These are phyloP conservation scores for Jacaranda copaia DNA, from an alignment of 257 asterid genomes.

Conservation along the genomic window DNA sequence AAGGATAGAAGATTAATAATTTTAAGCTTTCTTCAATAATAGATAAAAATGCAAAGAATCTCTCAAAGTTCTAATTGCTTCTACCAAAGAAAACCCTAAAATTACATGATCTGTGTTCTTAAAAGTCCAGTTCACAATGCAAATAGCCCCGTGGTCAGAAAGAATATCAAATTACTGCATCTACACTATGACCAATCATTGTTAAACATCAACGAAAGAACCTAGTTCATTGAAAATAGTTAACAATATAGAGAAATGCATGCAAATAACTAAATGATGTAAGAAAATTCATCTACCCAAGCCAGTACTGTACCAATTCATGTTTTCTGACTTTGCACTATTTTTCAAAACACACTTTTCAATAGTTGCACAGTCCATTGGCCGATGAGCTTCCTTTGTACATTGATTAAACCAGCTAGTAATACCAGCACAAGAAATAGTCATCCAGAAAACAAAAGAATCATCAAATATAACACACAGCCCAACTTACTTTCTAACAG, in stretches of 20 bases:
- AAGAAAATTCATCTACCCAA: slow-evolving; percentile 1
- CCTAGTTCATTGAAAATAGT: neutral
- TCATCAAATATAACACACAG: slow-evolving; percentile 29
- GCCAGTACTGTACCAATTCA: slow-evolving; percentile 78
- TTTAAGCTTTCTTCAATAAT: neutral
- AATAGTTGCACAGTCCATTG: slow-evolving; percentile 94
- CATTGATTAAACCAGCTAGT: slow-evolving; percentile 63
- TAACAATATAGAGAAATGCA: neutral
- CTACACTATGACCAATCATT: neutral
- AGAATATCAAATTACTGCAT: slow-evolving; percentile 6
- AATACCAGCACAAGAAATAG: slow-evolving; percentile 32
- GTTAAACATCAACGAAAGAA: neutral
- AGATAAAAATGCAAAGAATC: neutral
- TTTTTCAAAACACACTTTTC: slow-evolving; percentile 92
- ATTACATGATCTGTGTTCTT: neutral
- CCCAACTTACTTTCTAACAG: slow-evolving; percentile 94
- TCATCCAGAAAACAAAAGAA: slow-evolving; percentile 25
- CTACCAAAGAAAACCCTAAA: neutral
- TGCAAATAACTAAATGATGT: slow-evolving; percentile 3
- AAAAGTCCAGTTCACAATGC: neutral
- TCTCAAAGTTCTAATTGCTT: neutral
- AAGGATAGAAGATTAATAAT: neutral
- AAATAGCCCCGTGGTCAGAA: neutral
- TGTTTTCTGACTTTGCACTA: slow-evolving; percentile 98
- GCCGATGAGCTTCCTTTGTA: slow-evolving; percentile 98